A percentile compares a stretch with the other conserved stretches of the same genome.
These are phyloP conservation scores for Pyrenophora tritici-repentis DNA, from an alignment of 2,329 filamentous ascomycete species.

Conservation along the genomic window DNA sequence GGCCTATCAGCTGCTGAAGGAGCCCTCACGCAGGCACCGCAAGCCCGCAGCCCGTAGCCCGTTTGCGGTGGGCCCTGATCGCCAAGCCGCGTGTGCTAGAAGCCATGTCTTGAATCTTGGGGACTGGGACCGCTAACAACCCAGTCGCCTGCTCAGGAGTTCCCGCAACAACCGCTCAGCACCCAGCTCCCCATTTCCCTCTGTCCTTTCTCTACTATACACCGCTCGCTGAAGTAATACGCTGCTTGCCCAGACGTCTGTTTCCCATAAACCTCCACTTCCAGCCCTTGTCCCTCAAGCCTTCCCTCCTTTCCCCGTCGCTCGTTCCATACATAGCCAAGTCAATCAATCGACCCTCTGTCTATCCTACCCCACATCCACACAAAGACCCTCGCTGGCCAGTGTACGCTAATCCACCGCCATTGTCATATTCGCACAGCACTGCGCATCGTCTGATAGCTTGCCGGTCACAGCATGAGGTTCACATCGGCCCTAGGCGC, in stretches of 20 bases:
- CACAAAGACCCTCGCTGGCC: conserved; percentile 1
- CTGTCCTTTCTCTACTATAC: conserved; percentile 8
- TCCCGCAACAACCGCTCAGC: conserved; percentile 15
- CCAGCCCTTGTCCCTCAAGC: conserved; percentile 11
- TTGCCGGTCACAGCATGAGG: conserved; percentile 38
- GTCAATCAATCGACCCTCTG: conserved; percentile 22
- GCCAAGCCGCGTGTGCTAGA: conserved; percentile 15
- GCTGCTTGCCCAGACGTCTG: too few relatives aligned
- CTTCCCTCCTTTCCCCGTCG: conserved; percentile 27
- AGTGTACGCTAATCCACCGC: neutral
- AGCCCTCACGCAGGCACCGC: conserved; percentile 1
- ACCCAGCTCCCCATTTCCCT: conserved; percentile 8
- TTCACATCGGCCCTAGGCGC: conserved; percentile 38
- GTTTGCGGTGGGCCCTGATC: conserved; percentile 12
- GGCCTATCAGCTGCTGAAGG: conserved; percentile 16
- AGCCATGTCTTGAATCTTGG: conserved; percentile 12
- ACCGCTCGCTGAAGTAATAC: conserved; percentile 18
- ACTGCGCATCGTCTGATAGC: conserved; percentile 13
- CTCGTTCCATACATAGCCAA: conserved; percentile 37
- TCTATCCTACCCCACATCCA: conserved; percentile 10
- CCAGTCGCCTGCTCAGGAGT: conserved; percentile 15
- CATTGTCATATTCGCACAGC: neutral
- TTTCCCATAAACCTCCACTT: neutral
- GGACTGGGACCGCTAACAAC: conserved; percentile 5
- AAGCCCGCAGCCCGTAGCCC: too few relatives aligned